Base-by-base conservation (phyloP, 345 rosid genomes). In the Gossypium ekmanianum region DNA sequence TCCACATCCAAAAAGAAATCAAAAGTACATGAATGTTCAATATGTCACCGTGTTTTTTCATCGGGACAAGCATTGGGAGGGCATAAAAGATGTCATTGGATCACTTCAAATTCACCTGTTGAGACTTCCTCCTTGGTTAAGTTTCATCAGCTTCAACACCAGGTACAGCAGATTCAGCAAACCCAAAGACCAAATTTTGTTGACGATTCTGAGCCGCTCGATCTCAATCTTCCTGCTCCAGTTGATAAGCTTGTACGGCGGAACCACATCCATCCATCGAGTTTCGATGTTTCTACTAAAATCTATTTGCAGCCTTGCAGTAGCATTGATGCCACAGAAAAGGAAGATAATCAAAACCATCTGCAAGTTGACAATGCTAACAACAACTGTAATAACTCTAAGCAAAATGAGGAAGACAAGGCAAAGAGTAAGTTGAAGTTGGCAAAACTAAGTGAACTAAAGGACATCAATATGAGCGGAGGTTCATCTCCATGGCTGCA, bases 1-100 rank as follows among this genome's bases (percentile, higher is more conserved):
- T 81, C 88, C 3, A 54, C 82, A 29, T 87, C 93, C 0, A 89
- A 84, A 68, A 79, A 86, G 78, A 91, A 88, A 82, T 82, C 98
- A 5, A 96, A 93, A 79, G 88, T 88, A 13, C 98, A 96, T 75
- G 97, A 89, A 81, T 96, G 98, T 78, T 93, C 97, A 0, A 93
- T 96, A 27, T 96, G 99, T 66, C 97, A 89, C 61, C 90, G 98
- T 4, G 89, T 90, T 6, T 96, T 93, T 75, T 89, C 97, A 0
- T 92, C 99, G 0, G 98, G 99, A 34, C 99, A 96, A 81, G 98
- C 99, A 2, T 74, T 96, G 47, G 97, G 99, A 2, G 99, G 99
- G 0, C 99, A 96, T 75, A 96, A 96, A 82, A 87, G 99, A 73
- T 96, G 99, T 68, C 99, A 96, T 12, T 96, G 99, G 99, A 82